Evolutionary conservation across 2,329 filamentous ascomycete species (phyloP), one percentile per base, ranked within the genome.

Genomic region (Arthrobotrys musiformis): DNA sequence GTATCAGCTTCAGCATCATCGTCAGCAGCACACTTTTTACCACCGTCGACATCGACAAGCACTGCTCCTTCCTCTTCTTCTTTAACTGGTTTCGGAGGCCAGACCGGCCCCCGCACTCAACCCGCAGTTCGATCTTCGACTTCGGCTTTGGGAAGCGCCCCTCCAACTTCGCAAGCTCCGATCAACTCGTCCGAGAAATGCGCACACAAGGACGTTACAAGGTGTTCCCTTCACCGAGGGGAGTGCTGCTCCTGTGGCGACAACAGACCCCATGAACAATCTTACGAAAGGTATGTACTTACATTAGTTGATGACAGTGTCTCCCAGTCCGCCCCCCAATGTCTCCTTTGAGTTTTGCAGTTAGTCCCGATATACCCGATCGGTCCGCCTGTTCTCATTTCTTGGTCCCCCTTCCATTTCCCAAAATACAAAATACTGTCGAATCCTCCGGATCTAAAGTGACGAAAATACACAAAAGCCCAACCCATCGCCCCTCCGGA

Each of bases 261-360:
- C 64, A 46, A 30, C 46, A 69, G 72, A 30, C 46, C 63, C 72
- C 72, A 76, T 70, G 72, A 76, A 33, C 63, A 64, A 37, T 76
- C 64, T 52, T 76, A 76, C 58, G 64, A 76, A 70, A 64, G 72
- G 72, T 76, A 76, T 44, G 69, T 75, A 42, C n/a, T n/a, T n/a
- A n/a, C n/a, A n/a, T n/a, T 60, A 54, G 0, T 13, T 22, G n/a
- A 44, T 15, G 40, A 7, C 40, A 19, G n/a, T 42, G 40, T 24
- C 24, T 54, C 35, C 37, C 44, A 5, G n/a, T n/a, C n/a, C n/a
- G n/a, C n/a, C n/a, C 33, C 26, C 8, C 52, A 9, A 44, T 15
- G 28, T 42, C 11, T 26, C 33, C 37, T 67, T 42, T 44, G 40
- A 44, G 11, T 48, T 69, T 64, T 54, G 52, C 24, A 19, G 40